phyloP scores from a whole-genome alignment of 306 rosid genomes.

The Notholithocarpus densiflorus region DNA sequence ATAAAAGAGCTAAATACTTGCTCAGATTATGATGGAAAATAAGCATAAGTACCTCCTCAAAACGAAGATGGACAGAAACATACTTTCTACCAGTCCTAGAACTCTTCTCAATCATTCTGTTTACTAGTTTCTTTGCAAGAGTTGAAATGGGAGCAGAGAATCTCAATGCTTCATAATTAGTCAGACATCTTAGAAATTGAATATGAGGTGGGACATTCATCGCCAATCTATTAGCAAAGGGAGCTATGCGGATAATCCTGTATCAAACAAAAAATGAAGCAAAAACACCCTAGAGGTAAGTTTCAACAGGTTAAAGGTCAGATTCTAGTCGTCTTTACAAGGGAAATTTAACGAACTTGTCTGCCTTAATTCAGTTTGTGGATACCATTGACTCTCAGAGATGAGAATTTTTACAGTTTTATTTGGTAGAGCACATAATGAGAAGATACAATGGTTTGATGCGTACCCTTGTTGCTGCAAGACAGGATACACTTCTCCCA shows the following conservation, averaged over 20 bases:
- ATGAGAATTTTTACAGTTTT: neutral
- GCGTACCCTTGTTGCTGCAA: conserved; percentile 78
- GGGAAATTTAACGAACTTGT: neutral
- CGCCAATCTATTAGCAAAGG: conserved; percentile 93
- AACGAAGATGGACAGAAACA: conserved; percentile 84
- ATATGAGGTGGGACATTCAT: conserved; percentile 88
- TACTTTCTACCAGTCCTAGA: conserved; percentile 72
- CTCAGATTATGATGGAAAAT: conserved; percentile 11
- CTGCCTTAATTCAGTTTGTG: neutral
- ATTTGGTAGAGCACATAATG: conserved; percentile 6
- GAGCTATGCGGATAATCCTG: conserved; percentile 86
- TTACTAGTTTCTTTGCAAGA: conserved; percentile 62
- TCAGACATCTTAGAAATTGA: conserved; percentile 85
- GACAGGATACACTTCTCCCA: conserved; percentile 75
- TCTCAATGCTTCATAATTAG: conserved; percentile 84
- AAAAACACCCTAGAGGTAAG: conserved; percentile 4
- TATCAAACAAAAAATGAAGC: conserved; percentile 15
- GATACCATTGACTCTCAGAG: neutral
- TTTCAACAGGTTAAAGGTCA: conserved; percentile 3
- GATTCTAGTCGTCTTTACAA: neutral
- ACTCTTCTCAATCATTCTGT: conserved; percentile 72
- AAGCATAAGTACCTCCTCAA: conserved; percentile 80
- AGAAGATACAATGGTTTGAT: conserved; percentile 8
- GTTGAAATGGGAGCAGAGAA: conserved; percentile 71
- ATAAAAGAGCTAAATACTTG: conserved; percentile 2